A percentile compares a stretch with the other conserved stretches of the same genome.
Conservation (phyloP, 805 yeast species). For the Saturnispora besseyi region DNA sequence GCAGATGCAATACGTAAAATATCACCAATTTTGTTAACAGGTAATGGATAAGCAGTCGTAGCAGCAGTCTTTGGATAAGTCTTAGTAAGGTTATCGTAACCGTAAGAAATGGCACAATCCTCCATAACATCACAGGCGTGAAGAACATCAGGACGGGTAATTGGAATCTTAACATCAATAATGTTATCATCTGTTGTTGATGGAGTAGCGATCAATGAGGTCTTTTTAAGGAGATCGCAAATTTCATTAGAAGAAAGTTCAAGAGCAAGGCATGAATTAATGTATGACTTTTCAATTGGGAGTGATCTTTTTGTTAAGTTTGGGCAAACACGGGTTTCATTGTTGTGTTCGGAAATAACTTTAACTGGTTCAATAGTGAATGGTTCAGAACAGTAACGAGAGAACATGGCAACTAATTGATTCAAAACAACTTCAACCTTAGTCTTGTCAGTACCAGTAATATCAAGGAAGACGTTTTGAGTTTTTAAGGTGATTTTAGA, state of each 20-base stretch:
- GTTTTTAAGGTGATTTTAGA: slow-evolving; percentile 84
- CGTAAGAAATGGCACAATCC: slow-evolving; percentile 95
- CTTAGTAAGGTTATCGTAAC: slow-evolving; percentile 79
- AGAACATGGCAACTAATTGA: slow-evolving; percentile 91
- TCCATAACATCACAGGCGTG: slow-evolving; percentile 99
- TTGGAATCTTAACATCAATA: slow-evolving; percentile 68
- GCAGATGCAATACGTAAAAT: slow-evolving; percentile 85
- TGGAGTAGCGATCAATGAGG: slow-evolving; percentile 67
- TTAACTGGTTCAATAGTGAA: slow-evolving; percentile 88
- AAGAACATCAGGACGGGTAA: slow-evolving; percentile 90
- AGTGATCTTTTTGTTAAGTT: slow-evolving; percentile 56
- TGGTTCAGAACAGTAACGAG: slow-evolving; percentile 72
- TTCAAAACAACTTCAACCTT: slow-evolving; percentile 89
- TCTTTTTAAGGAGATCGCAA: slow-evolving; percentile 56
- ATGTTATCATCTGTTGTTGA: slow-evolving; percentile 38
- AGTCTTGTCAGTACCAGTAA: slow-evolving; percentile 92
- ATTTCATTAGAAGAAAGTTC: slow-evolving; percentile 61
- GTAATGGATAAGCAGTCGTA: slow-evolving; percentile 78
- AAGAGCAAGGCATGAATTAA: slow-evolving; percentile 90
- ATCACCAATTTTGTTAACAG: slow-evolving; percentile 84
- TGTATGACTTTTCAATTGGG: slow-evolving; percentile 70
- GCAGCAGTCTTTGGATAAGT: slow-evolving; percentile 72
- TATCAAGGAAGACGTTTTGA: slow-evolving; percentile 81
- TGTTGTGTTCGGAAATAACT: slow-evolving; percentile 73
- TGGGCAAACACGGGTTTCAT: slow-evolving; percentile 70